A percentile compares a stretch with the other conserved stretches of the same genome.
These are phyloP conservation scores for Botryobasidium botryosum DNA, from an alignment of 768 basidiomycete genomes.

Conservation along the genomic window DNA sequence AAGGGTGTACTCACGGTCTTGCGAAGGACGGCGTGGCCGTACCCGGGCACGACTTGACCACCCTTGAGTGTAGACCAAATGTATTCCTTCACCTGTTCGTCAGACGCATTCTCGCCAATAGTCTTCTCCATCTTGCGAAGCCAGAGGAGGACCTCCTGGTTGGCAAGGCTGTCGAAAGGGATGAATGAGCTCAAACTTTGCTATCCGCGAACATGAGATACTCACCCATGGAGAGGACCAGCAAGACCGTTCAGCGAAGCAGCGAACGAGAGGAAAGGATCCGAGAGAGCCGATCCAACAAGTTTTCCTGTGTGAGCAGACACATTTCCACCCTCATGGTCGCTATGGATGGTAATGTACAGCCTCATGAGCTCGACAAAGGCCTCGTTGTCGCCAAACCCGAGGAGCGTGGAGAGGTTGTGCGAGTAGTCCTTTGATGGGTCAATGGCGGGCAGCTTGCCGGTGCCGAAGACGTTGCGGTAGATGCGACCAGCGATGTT, in stretches of 20 bases:
- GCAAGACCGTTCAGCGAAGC: slow-evolving; percentile 93
- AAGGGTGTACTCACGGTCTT: slow-evolving; percentile 33
- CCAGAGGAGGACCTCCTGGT: slow-evolving; percentile 96
- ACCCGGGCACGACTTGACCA: slow-evolving; percentile 90
- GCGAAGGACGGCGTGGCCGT: slow-evolving; percentile 71
- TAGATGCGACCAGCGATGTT: slow-evolving; percentile 91
- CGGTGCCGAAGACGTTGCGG: slow-evolving; percentile 72
- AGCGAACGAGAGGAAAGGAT: slow-evolving; percentile 89
- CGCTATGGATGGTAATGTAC: slow-evolving; percentile 93
- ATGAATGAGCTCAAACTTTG: not conserved
- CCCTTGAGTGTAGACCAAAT: slow-evolving; percentile 87
- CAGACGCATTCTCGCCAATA: slow-evolving; percentile 70
- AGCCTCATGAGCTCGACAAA: slow-evolving; percentile 92
- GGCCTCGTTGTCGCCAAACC: slow-evolving; percentile 70
- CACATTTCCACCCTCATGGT: slow-evolving; percentile 98
- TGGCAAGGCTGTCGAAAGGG: slow-evolving; percentile 38
- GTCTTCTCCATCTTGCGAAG: slow-evolving; percentile 81
- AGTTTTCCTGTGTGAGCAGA: slow-evolving; percentile 89
- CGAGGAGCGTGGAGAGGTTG: slow-evolving; percentile 80
- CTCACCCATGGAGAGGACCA: slow-evolving; percentile 77
- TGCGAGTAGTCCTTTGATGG: slow-evolving; percentile 68
- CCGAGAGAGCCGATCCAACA: slow-evolving; percentile 88
- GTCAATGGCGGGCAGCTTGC: slow-evolving; percentile 80
- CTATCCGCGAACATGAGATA: slow-evolving; percentile 10
- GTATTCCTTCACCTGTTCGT: slow-evolving; percentile 83